phyloP scores from a whole-genome alignment of 208 protist species.

The Leishmania gerbilli region DNA sequence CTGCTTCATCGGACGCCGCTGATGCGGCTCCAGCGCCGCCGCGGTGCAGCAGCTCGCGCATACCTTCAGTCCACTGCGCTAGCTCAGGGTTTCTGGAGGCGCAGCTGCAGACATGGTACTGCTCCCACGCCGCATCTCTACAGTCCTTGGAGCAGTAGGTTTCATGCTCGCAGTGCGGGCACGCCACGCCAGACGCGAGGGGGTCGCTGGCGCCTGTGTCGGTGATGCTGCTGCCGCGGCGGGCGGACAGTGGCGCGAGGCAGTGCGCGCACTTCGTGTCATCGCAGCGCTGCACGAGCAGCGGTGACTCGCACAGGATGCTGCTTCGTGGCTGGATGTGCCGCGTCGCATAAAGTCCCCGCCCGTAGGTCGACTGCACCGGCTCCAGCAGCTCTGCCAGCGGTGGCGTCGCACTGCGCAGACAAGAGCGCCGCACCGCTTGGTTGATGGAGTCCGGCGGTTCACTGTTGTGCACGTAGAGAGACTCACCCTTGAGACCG shows the following conservation, averaged over 20 bases:
- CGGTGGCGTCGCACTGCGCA: conserved; percentile 22
- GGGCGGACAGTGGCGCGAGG: conserved; percentile 36
- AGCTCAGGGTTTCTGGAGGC: conserved; percentile 52
- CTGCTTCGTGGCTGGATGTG: conserved; percentile 42
- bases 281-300: conserved; percentile 60
- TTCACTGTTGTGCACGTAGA: conserved; percentile 20
- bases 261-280: conserved; percentile 76
- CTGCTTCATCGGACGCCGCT: not conserved
- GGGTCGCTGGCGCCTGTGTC: not conserved
- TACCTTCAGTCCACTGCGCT: conserved; percentile 52
- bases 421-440: conserved; percentile 23
- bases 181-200: conserved; percentile 30
- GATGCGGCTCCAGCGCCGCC: not conserved
- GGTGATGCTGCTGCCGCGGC: not conserved
- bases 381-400: conserved; percentile 70
- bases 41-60: conserved; percentile 46
- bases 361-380: conserved; percentile 51
- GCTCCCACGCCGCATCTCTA: conserved; percentile 65
- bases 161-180: conserved; percentile 57
- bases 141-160: conserved; percentile 76
- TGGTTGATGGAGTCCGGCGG: conserved; percentile 3
- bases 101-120: conserved; percentile 83
- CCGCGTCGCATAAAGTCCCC: conserved; percentile 68
- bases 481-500: conserved; percentile 24
- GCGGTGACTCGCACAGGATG: conserved; percentile 63